phyloP scores from a whole-genome alignment of 129 eudicot genomes.

The Kitagawia praeruptora region DNA sequence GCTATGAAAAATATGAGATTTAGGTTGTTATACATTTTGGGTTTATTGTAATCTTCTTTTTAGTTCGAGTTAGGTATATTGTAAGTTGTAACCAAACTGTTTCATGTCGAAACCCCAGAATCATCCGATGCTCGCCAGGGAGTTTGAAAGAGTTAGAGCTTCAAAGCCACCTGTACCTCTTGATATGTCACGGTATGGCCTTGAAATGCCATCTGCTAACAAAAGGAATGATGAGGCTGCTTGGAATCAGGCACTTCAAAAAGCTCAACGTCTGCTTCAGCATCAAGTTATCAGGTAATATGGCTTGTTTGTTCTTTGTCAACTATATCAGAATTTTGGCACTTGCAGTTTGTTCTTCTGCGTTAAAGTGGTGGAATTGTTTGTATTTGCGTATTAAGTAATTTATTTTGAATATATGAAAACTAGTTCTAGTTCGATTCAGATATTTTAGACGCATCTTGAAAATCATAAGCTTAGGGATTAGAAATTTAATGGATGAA shows the following conservation, averaged over 20 bases:
- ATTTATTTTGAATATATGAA: not conserved
- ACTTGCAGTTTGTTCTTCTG: not conserved
- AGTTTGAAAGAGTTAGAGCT: constrained; percentile 87
- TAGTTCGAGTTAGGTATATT: not conserved
- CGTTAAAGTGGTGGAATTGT: not conserved
- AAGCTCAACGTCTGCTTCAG: constrained; percentile 84
- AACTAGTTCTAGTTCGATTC: not conserved
- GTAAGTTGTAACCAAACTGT: not conserved
- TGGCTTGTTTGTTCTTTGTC: constrained; percentile 3
- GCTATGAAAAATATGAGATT: not conserved
- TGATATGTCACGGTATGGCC: constrained; percentile 84
- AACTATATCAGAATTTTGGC: not conserved
- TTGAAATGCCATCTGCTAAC: constrained; percentile 60
- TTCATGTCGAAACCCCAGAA: constrained; percentile 31
- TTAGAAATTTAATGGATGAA: not conserved
- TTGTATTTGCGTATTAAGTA: not conserved
- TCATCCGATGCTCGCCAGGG: constrained; percentile 93
- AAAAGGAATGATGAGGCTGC: constrained; percentile 86
- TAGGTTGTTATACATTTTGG: not conserved
- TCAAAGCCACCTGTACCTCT: constrained; percentile 85
- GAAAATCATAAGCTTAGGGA: not conserved
- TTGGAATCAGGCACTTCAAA: constrained; percentile 85
- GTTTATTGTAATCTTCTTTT: not conserved
- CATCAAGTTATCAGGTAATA: constrained; percentile 87
- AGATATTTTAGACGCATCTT: not conserved